These are phyloP conservation scores for Postia placenta DNA, from an alignment of 768 basidiomycete genomes.

Conservation along the genomic window DNA sequence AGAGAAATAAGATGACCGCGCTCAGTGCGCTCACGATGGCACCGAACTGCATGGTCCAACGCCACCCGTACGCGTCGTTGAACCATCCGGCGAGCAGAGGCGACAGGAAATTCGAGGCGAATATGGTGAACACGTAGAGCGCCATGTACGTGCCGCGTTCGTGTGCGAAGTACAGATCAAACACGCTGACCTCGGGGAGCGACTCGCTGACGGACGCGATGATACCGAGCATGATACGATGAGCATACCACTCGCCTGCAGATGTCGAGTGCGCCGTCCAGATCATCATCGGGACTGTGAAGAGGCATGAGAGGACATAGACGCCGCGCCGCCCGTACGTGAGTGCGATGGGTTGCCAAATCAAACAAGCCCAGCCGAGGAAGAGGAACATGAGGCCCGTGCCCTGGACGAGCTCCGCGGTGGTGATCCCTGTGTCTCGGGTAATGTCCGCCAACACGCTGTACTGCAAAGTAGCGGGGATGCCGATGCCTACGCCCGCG, in stretches of 20 bases:
- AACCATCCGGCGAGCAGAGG: not conserved
- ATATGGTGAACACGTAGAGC: not conserved
- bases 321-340: not conserved
- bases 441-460: not conserved
- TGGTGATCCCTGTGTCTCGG: not conserved
- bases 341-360: not conserved
- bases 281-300: not conserved
- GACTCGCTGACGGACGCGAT: not conserved
- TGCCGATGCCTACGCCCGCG: not conserved
- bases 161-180: not conserved
- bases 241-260: not conserved
- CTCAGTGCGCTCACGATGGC: not conserved
- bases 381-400: not conserved
- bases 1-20: not conserved
- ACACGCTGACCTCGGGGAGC: not conserved
- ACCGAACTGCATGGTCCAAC: not conserved
- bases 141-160: not conserved
- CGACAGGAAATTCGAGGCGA: not conserved
- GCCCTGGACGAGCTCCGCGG: not conserved
- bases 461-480: constrained; percentile 7
- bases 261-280: not conserved
- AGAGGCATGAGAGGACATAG: not conserved
- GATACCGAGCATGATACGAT: not conserved
- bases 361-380: not conserved
- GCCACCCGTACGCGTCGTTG: not conserved